Conservation (phyloP, 768 basidiomycete genomes). For the Exsudoporus frostii region DNA sequence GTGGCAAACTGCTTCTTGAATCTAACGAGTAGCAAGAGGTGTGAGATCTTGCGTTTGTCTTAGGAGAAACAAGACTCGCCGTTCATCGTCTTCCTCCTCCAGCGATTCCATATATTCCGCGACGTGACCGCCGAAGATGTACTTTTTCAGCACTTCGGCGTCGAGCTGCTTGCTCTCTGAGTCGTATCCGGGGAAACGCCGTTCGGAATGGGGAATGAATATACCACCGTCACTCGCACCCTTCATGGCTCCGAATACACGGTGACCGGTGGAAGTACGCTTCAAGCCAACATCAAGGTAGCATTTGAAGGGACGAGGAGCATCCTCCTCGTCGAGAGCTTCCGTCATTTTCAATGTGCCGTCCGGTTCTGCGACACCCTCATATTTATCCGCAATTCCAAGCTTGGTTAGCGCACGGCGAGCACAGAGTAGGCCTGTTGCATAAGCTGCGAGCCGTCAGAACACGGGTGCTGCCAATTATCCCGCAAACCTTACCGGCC, state of each 20-base stretch:
- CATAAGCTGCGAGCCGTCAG: conserved; percentile 64
- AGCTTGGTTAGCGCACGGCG: conserved; percentile 94
- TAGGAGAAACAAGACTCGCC: conserved; percentile 42
- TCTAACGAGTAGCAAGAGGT: conserved; percentile 36
- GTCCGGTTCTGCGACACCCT: conserved; percentile 89
- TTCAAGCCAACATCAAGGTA: conserved; percentile 98
- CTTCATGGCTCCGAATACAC: conserved; percentile 98
- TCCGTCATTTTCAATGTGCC: conserved; percentile 84
- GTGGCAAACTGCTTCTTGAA: conserved; percentile 97
- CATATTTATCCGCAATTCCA: conserved; percentile 96
- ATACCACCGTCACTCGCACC: conserved; percentile 97
- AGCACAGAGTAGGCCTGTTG: conserved; percentile 92
- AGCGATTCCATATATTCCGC: conserved; percentile 99
- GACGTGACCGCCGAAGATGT: conserved; percentile 96
- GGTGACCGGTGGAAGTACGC: conserved; percentile 95
- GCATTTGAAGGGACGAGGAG: conserved; percentile 97
- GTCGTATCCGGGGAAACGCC: conserved; percentile 98
- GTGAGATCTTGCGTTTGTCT: conserved; percentile 2
- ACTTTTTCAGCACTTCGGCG: conserved; percentile 92
- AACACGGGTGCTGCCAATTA: neutral
- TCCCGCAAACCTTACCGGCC: conserved; percentile 57
- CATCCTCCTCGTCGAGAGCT: conserved; percentile 84
- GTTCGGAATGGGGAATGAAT: conserved; percentile 96
- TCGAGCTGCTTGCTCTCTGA: conserved; percentile 90
- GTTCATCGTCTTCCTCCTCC: conserved; percentile 99